Evolutionary conservation across 495 filamentous ascomycete genomes (phyloP), one percentile per base, ranked within the genome.

Genomic region (Cudoniella acicularis): DNA sequence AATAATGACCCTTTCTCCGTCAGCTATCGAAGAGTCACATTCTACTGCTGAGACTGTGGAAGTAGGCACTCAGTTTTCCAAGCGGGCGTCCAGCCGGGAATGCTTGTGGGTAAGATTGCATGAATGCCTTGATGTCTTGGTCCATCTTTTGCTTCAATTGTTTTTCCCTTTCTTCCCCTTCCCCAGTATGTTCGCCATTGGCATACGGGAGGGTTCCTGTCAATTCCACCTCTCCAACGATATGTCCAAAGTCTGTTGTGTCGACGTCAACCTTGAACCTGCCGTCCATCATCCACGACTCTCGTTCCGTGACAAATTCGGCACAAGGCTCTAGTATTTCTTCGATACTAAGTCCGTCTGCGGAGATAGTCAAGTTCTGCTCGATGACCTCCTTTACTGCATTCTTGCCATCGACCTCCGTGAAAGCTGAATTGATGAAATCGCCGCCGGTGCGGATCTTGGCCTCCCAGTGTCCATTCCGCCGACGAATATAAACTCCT

Each of bases 221-320:
- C 30, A 73, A 49, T 59, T 79, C 72, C 16, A 75, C 65, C 67
- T 79, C 71, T 41, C 74, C 70, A 17, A 72, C 68, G 25, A 60
- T 47, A 43, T 77, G 69, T 57, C 73, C 72, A 60, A 72, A 70
- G 60, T 76, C 59, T 49, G 66, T 65, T 22, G 60, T 45, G 26
- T 73, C 69, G 46, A 73, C 56, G 46, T 70, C 72, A 26, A 73
- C 63, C 30, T 42, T 59, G 54, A 76, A 74, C 27, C 64, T 67
- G 16, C 54, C 48, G 43, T 76, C 70, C 1, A 70, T 72, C 10
- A 69, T 18, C 63, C 69, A 74, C 27, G 58, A 41, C 52, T 68
- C 64, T 13, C 70, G 64, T 9, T 57, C 62, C 3, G 69, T 75
- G 6, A 55, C 49, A 49, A 73, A 73, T 26, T 66, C 63, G 10